phyloP scores from a whole-genome alignment of 225 moss, liverwort and hornwort species.

The Bryoerythrophyllum caledonicum region DNA sequence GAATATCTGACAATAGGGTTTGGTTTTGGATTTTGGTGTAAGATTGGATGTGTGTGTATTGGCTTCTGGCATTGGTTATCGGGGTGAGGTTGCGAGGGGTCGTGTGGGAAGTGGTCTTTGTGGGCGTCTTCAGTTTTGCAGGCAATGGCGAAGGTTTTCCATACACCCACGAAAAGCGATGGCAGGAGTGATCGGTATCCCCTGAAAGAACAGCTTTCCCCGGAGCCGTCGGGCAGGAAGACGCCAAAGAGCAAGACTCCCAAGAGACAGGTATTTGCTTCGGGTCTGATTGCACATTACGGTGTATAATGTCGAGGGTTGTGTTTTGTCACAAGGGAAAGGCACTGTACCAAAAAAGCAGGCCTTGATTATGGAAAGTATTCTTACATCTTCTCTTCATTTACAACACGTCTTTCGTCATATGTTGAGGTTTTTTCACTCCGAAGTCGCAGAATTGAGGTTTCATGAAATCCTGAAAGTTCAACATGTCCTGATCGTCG shows the following conservation, averaged over 20 bases:
- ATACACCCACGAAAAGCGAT: constrained; percentile 39
- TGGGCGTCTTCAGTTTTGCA: constrained; percentile 21
- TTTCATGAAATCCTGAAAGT: not conserved
- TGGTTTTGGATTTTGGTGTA: not conserved
- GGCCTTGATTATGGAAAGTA: no score
- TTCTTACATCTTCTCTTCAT: no score
- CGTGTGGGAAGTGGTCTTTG: constrained; percentile 18
- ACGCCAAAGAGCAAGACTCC: constrained; percentile 54
- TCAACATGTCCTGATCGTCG: not conserved
- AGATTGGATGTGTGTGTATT: not conserved
- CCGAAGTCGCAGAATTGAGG: not conserved
- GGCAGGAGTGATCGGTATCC: constrained; percentile 47
- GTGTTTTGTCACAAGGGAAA: no score
- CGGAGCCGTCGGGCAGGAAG: constrained; percentile 35
- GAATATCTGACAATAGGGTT: not conserved
- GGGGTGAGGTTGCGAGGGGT: not conserved
- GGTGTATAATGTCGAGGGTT: no score
- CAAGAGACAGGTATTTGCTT: constrained; percentile 37
- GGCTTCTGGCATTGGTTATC: constrained; percentile 14
- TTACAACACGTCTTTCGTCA: not conserved
- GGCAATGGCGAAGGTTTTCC: constrained; percentile 53
- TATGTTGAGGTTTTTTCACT: not conserved
- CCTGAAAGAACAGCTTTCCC: constrained; percentile 44
- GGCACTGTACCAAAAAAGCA: no score
- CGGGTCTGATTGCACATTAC: no score